Evolutionary conservation across 768 basidiomycete genomes (phyloP), one percentile per base, ranked within the genome.

Genomic region (Harrya chromipes): DNA sequence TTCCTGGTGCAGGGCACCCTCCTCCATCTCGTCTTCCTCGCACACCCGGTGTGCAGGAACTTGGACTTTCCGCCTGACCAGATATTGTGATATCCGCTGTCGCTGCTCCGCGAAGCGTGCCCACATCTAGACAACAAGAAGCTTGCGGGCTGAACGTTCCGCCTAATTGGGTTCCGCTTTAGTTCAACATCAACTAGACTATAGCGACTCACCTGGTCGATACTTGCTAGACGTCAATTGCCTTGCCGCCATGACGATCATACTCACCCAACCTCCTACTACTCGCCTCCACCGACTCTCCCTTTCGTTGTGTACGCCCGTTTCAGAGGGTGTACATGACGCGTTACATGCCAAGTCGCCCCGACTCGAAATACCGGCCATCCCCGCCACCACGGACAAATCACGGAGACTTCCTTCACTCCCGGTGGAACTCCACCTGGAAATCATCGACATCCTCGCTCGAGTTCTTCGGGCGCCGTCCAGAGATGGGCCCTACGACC

Each of bases 351-450:
- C 37, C 29, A 23, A 27, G 6, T 26, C 38, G 4, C 26, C 31
- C 17, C 40, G n/a, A 39, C 20, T 20, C 14, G 52, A 38, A 20
- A 26, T 29, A 19, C 36, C 43, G 2, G 43, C 42, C 20, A 12
- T 45, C 37, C 42, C 50, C 21, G 13, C 57, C 48, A 36, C 38
- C 31, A 24, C 43, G 14, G 21, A 31, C 9, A 46, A 49, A 54
- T 46, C 49, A 44, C 54, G 40, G 4, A 9, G 40, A 4, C 52
- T 41, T 44, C 60, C 59, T 27, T 49, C 57, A 16, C 55, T 67
- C 29, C 66, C 66, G 14, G 54, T 63, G 20, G 67, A 69, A 50
- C 53, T 67, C 33, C 63, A 69, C 26, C 58, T 69, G 35, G 55
- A 59, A 33, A 59, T 67, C 49, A 63, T 67, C 34, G 63, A 69